These are phyloP conservation scores for Saccharomycopsis javanensis DNA, from an alignment of 805 yeast species.

Conservation along the genomic window DNA sequence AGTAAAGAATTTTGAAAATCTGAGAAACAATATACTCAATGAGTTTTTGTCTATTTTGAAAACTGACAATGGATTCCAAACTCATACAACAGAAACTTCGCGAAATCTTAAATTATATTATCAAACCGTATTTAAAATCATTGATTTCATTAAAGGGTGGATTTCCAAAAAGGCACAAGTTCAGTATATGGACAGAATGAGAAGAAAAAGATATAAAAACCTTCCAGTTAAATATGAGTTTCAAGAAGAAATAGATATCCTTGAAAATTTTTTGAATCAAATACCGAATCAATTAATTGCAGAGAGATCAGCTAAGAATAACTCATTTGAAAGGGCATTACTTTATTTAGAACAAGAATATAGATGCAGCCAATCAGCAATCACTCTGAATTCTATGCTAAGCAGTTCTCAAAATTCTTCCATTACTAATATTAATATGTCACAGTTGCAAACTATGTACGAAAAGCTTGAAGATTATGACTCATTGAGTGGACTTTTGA, in stretches of 20 bases:
- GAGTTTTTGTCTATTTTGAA: constrained; percentile 58
- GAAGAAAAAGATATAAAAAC: constrained; percentile 20
- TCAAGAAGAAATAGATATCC: constrained; percentile 29
- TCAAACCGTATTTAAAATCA: constrained; percentile 62
- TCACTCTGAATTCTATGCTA: constrained; percentile 9
- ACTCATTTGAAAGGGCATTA: constrained; percentile 79
- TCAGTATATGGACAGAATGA: constrained; percentile 23
- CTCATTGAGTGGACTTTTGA: constrained; percentile 76
- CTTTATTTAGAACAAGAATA: constrained; percentile 74
- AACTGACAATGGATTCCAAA: constrained; percentile 30
- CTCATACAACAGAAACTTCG: constrained; percentile 40
- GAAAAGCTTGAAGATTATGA: constrained; percentile 84
- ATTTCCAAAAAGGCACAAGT: constrained; percentile 32
- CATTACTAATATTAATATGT: constrained; percentile 26
- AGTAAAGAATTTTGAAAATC: constrained; percentile 33
- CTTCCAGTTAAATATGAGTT: constrained; percentile 4
- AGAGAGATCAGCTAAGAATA: constrained; percentile 68
- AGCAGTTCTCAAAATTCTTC: constrained; percentile 24
- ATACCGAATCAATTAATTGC: constrained; percentile 70
- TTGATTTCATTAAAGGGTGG: constrained; percentile 85
- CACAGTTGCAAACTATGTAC: constrained; percentile 67
- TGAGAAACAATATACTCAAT: constrained; percentile 34
- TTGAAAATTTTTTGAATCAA: constrained; percentile 38
- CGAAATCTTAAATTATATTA: constrained; percentile 58
- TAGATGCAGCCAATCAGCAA: constrained; percentile 25